Evolutionary conservation across 192 early-diverging fungal genomes (phyloP).

Genomic region (Entomortierella beljakovae): DNA sequence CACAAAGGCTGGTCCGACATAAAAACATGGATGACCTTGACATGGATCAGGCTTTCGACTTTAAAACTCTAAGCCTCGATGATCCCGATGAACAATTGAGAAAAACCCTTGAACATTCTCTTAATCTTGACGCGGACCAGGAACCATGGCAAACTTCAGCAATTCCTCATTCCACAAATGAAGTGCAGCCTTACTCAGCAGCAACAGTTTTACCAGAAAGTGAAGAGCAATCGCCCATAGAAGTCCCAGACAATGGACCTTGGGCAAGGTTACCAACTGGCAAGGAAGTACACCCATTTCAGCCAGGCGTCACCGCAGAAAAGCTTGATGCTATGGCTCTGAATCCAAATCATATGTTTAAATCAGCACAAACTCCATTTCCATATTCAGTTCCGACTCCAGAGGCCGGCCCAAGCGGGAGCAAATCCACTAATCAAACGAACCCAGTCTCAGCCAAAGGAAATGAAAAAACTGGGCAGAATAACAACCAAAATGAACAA

Average conservation of each 20-base stretch:
- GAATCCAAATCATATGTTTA: slow-evolving; percentile 48
- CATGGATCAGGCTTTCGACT: slow-evolving; percentile 46
- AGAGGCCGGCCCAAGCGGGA: neutral
- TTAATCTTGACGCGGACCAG: slow-evolving; percentile 1
- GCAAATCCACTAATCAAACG: neutral
- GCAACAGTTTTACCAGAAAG: neutral
- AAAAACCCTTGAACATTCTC: slow-evolving; percentile 13
- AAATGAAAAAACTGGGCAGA: neutral
- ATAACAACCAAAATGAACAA: neutral
- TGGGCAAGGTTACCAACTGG: slow-evolving; percentile 32
- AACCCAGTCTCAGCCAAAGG: neutral
- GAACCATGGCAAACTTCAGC: neutral
- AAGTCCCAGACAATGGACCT: slow-evolving; percentile 22
- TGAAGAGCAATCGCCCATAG: neutral
- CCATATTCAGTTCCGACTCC: slow-evolving; percentile 1
- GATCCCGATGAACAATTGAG: slow-evolving; percentile 26
- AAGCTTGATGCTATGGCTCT: slow-evolving; percentile 46
- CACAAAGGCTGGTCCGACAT: too few species aligned
- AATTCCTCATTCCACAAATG: slow-evolving; percentile 2
- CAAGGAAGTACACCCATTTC: slow-evolving; percentile 16
- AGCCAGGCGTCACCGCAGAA: slow-evolving; percentile 31
- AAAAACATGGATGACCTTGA: slow-evolving; percentile 24
- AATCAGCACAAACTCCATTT: slow-evolving; percentile 21
- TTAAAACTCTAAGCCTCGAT: slow-evolving; percentile 26
- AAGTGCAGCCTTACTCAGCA: neutral